A percentile compares a stretch with the other conserved stretches of the same genome.
phyloP scores from a whole-genome alignment of 306 rosid genomes.

The Pyrus communis region DNA sequence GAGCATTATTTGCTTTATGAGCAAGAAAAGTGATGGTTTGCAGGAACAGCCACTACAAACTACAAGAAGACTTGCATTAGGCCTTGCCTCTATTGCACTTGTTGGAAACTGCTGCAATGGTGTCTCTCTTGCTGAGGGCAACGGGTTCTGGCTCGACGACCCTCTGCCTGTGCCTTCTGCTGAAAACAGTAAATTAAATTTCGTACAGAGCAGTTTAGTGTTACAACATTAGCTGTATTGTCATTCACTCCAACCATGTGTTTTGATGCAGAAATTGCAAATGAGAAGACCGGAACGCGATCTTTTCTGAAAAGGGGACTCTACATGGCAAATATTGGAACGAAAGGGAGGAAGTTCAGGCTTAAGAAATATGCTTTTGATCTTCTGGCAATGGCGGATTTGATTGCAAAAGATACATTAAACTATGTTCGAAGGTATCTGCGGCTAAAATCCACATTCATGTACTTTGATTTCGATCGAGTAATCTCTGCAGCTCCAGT shows the following conservation, averaged over 20 bases:
- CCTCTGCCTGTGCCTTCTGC: constrained; percentile 60
- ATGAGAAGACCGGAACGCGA: constrained; percentile 77
- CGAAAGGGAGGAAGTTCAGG: constrained; percentile 61
- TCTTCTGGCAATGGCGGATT: constrained; percentile 83
- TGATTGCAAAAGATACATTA: constrained; percentile 59
- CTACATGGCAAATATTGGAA: constrained; percentile 66
- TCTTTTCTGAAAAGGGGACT: constrained; percentile 66
- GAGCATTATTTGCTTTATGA: constrained; percentile 23
- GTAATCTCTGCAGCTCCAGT: constrained; percentile 60
- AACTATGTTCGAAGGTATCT: constrained; percentile 76
- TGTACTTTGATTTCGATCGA: constrained; percentile 80
- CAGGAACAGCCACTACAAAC: constrained; percentile 36
- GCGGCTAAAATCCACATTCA: constrained; percentile 72
- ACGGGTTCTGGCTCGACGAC: constrained; percentile 66
- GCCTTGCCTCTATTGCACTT: constrained; percentile 56
- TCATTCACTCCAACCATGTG: background rate
- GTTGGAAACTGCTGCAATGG: constrained; percentile 24
- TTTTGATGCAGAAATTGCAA: constrained; percentile 51
- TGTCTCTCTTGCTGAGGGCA: constrained; percentile 48
- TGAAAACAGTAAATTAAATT: constrained; percentile 50
- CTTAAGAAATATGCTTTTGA: constrained; percentile 68
- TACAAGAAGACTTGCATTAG: constrained; percentile 63
- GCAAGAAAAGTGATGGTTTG: constrained; percentile 38
- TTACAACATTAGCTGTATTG: background rate
- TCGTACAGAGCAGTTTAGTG: background rate